A percentile compares a stretch with the other conserved stretches of the same genome.
phyloP scores from a whole-genome alignment of 345 rosid genomes.

The Linum usitatissimum region DNA sequence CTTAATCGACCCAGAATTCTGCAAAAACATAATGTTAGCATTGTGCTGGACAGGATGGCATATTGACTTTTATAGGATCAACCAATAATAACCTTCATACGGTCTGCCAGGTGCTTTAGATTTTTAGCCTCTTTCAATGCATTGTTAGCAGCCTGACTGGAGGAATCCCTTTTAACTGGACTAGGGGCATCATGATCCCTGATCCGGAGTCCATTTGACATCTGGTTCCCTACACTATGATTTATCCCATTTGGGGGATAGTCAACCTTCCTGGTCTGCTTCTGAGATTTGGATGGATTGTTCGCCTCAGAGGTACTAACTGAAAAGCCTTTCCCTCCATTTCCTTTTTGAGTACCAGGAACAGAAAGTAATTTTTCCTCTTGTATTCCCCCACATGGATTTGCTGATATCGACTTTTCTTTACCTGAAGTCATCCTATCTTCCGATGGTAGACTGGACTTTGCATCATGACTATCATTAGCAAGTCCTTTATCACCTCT shows the following conservation, averaged over 20 bases:
- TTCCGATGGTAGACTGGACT: slow-evolving; percentile 34
- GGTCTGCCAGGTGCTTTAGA: slow-evolving; percentile 93
- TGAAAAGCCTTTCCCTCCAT: slow-evolving; percentile 17
- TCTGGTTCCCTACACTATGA: slow-evolving; percentile 27
- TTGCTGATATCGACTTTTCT: slow-evolving; percentile 29
- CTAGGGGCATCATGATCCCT: slow-evolving; percentile 50
- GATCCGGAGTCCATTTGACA: slow-evolving; percentile 41
- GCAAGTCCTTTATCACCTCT: slow-evolving; percentile 34
- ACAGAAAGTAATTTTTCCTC: slow-evolving; percentile 25
- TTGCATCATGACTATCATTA: slow-evolving; percentile 29
- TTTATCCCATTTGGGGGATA: slow-evolving; percentile 34
- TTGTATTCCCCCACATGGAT: slow-evolving; percentile 38
- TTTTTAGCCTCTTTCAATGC: slow-evolving; percentile 86
- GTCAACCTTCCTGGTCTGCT: slow-evolving; percentile 33
- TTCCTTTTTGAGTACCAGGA: slow-evolving; percentile 29
- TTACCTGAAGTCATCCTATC: slow-evolving; percentile 29
- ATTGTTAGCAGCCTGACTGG: slow-evolving; percentile 51
- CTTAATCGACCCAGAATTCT: slow-evolving; percentile 46
- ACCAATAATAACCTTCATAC: slow-evolving; percentile 49
- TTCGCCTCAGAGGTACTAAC: slow-evolving; percentile 23
- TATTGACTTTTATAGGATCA: slow-evolving; percentile 9
- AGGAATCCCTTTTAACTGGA: slow-evolving; percentile 61
- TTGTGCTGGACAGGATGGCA: slow-evolving; percentile 7
- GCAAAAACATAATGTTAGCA: slow-evolving; percentile 19
- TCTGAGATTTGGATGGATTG: slow-evolving; percentile 30